Base-by-base conservation (phyloP, 2,329 filamentous ascomycete genomes). In the Colletotrichum trifolii region DNA sequence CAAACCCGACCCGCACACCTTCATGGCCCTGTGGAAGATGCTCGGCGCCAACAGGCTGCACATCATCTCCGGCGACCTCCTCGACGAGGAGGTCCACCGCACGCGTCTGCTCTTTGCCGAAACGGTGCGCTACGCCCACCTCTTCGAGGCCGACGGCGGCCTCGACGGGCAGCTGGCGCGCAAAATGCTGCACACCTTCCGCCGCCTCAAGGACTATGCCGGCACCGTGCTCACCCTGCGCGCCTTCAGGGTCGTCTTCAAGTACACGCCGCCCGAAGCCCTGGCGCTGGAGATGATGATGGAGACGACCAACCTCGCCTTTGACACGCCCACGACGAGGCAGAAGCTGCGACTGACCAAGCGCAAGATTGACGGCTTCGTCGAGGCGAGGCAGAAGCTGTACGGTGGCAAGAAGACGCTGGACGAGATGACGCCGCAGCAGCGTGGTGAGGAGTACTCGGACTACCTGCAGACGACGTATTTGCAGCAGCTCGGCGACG, bases 1-100 rank as follows among this genome's bases (percentile, higher is more conserved):
- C 45, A 76, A 80, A 54, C 89, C 90, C 0, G 89, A 93, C 68
- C 81, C 89, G 0, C 86, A 90, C 75, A 92, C 90, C 1, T 93
- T 90, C 73, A 84, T 87, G 66, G 85, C 86, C 13, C 83, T 93
- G 12, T 93, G 89, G 88, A 85, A 85, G 73, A 81, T 84, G 9
- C 77, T 88, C 35, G 78, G 78, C 4, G 75, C 84, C 68, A 87
- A 87, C 73, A 81, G 83, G 5, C 74, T 82, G 13, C 75, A 79
- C 54, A 64, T 71, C n/a, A 33, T 81, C 61, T 59, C 74, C 2
- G 68, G 74, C 3, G 73, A 72, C 1, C 64, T 75, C 46, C 48
- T 76, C 15, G 57, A 62, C 8, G 65, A 67, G 4, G 78, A 82
- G 50, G 72, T 73, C 4, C 64, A 66, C 7, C 73, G 71, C 25